A percentile compares a stretch with the other conserved stretches of the same genome.
Conservation (phyloP, 495 filamentous ascomycete genomes). For the Staphylotrichum longicolle region DNA sequence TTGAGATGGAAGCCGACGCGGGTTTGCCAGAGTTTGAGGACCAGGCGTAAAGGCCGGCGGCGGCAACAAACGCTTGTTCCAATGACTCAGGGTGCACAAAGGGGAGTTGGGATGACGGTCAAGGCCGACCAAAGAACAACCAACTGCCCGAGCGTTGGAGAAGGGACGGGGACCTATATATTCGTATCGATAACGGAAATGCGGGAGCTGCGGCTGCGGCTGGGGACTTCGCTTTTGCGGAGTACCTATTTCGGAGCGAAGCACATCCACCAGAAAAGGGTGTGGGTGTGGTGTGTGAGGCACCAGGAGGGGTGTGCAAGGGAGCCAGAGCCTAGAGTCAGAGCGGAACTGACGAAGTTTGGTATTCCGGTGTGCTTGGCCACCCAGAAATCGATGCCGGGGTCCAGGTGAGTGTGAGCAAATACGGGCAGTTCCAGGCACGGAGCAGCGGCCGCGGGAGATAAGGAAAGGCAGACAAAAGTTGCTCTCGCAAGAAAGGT, state of each 20-base stretch:
- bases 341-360: slow-evolving; percentile 3
- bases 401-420: neutral
- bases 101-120: neutral
- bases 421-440: neutral
- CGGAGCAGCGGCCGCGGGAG: neutral
- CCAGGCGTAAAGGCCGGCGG: neutral
- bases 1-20: neutral
- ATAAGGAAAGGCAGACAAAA: too few relatives aligned
- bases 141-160: neutral
- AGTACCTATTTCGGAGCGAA: slow-evolving; percentile 10
- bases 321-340: neutral
- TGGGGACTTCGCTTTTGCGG: slow-evolving; percentile 11
- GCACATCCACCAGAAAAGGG: neutral
- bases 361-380: neutral
- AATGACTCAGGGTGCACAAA: slow-evolving; percentile 6
- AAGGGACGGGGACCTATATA: slow-evolving; percentile 2
- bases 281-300: neutral
- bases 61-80: neutral
- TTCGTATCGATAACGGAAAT: neutral
- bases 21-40: neutral
- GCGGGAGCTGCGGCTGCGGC: slow-evolving; percentile 17
- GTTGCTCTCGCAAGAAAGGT: too few relatives aligned
- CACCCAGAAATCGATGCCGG: neutral
- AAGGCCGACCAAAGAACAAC: neutral
- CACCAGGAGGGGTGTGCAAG: too few relatives aligned